Base-by-base conservation (phyloP, 2,329 filamentous ascomycete species). In the Xylariales sp. region DNA sequence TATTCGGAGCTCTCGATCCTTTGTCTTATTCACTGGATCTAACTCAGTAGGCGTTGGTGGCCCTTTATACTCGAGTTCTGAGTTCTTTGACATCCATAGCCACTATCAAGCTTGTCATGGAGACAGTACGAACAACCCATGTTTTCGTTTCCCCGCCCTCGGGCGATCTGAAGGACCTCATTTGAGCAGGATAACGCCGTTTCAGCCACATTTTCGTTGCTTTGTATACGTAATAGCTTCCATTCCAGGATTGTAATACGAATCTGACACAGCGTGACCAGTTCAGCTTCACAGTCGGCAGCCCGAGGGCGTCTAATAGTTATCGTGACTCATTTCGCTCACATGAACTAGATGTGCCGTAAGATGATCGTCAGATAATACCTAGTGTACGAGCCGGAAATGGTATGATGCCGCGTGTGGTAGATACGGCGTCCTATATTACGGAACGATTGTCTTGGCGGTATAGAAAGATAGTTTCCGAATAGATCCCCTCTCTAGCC, bases 31-130 rank as follows among this genome's bases (percentile, higher is more conserved):
- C 4, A 28, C 12, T 30, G 16, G 3, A 36, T 2, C n/a, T 28
- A 14, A 3, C 12, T 28, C 5, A 3, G 54, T 16, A 36, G 53
- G 39, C 14, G n/a, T 32, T 18, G 6, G 8, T 18, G 12, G 9
- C 34, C 32, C 43, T 65, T 43, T 65, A 60, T 60, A 60, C 23
- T 34, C 7, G 14, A 28, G 16, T 23, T n/a, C 14, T 5, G 9
- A 7, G 39, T 59, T 16, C 36, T 52, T 34, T 34, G 49, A n/a
- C 28, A 49, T 5, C 3, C 5, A 55, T 56, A 23, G 8, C n/a
- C n/a, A 28, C 30, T 28, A 2, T 52, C 3, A 9, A 30, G 43
- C 2, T 28, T 4, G 28, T 57, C 39, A 52, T 36, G 28, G 49
- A 3, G 12, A 16, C 23, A 10, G 62, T 39, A 39, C 18, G 34